phyloP scores from a whole-genome alignment of 306 rosid species.

The Trichosanthes truncata region DNA sequence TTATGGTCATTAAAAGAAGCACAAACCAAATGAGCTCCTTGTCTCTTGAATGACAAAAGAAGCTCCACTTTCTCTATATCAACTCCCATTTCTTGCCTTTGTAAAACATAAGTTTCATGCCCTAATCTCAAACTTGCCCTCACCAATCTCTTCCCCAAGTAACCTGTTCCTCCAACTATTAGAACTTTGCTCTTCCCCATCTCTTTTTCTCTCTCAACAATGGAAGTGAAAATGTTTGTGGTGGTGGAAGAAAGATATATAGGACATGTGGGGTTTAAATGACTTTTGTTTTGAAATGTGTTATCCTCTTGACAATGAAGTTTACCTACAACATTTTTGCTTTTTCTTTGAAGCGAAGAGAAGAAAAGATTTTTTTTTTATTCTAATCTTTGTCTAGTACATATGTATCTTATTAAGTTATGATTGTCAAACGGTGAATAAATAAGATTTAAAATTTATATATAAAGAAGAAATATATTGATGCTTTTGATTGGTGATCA shows the following conservation, averaged over 20 bases:
- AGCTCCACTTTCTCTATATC: slow-evolving; percentile 61
- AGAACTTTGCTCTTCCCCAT: slow-evolving; percentile 44
- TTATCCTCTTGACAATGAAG: background rate
- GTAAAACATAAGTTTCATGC: slow-evolving; percentile 46
- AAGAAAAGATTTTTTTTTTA: too few species aligned
- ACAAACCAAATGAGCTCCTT: slow-evolving; percentile 45
- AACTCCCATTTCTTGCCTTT: slow-evolving; percentile 55
- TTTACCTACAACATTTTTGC: background rate
- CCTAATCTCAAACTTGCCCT: slow-evolving; percentile 48
- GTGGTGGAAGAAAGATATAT: background rate
- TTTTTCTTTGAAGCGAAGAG: background rate
- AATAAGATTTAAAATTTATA: too few species aligned
- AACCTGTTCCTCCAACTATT: slow-evolving; percentile 73
- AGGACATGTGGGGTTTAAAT: background rate
- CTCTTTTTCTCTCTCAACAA: background rate
- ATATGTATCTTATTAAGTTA: too few species aligned
- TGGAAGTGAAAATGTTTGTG: background rate
- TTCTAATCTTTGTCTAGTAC: too few species aligned
- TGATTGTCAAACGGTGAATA: too few species aligned
- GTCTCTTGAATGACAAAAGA: slow-evolving; percentile 43
- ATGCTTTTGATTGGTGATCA: too few species aligned
- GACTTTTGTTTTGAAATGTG: background rate
- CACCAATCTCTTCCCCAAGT: slow-evolving; percentile 65
- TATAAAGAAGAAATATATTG: too few species aligned
- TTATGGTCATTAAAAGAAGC: slow-evolving; percentile 42